Evolutionary conservation across 2,329 filamentous ascomycete species (phyloP), one percentile per base, ranked within the genome.

Genomic region (Truncatella angustata): DNA sequence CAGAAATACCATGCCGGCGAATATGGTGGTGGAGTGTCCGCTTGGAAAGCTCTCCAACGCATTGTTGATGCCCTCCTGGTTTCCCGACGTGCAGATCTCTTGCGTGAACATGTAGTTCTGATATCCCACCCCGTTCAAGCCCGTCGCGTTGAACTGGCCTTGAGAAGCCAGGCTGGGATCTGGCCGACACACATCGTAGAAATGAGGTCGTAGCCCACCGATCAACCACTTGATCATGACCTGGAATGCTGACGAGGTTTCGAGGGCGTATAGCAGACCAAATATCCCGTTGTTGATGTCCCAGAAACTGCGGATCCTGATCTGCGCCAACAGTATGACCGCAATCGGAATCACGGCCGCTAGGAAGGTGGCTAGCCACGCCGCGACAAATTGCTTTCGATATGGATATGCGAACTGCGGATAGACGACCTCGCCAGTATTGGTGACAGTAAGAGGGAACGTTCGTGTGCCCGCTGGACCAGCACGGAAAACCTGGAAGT

Each of bases 221-320:
- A 88, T 80, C 5, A 87, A 73, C 72, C 81, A 83, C 63, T 88
- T 88, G 58, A 87, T 65, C 58, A 83, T 77, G 56, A 87, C 82
- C 58, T 88, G 84, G 62, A 87, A 84, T n/a, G 86, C 73, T 0
- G 81, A 75, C 0, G 81, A 81, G 3, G 78, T 69, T 53, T 84
- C 76, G 48, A 86, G 70, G 2, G 79, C 75, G 70, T 86, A 87
- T 2, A 81, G 64, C 0, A 85, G 75, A 10, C 85, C 85, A 51
- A 85, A 72, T 45, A 83, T 70, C 18, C 80, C 84, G 60, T 85
- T 86, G 68, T 85, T 85, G 57, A 79, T 63, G 52, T 84, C 81
- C 80, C 78, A 82, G 59, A 78, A 77, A 10, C 73, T 81, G 43
- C 73, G 73, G 51, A 86, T 75, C 26, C 82, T 76, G 55, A 84